Conservation (phyloP, 768 basidiomycete genomes). For the Rhizopogon salebrosus region DNA sequence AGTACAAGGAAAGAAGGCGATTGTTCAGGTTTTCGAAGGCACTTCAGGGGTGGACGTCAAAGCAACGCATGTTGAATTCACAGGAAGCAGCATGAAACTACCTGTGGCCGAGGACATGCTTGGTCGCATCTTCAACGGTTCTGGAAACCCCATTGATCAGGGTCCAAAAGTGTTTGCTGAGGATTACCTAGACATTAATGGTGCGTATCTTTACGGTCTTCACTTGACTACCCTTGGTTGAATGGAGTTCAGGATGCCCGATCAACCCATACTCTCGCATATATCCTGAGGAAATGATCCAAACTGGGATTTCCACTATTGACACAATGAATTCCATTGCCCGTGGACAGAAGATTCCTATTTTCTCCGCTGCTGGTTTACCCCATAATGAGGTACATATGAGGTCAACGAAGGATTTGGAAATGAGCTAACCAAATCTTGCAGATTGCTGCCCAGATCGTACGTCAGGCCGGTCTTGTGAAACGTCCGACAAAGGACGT, state of each 20-base stretch:
- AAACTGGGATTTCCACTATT: conserved; percentile 98
- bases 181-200: conserved; percentile 99
- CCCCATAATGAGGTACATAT: conserved; percentile 89
- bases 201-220: conserved; percentile 38
- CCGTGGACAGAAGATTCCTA: conserved; percentile 99
- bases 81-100: conserved; percentile 97
- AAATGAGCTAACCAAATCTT: not conserved
- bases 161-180: conserved; percentile 99
- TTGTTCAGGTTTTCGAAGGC: conserved; percentile 99
- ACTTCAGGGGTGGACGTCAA: conserved; percentile 97
- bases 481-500: conserved; percentile 96
- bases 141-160: conserved; percentile 95
- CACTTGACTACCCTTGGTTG: conserved; percentile 5
- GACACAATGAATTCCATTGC: conserved; percentile 99
- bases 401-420: not conserved
- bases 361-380: conserved; percentile 97
- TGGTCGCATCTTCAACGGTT: conserved; percentile 98
- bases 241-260: conserved; percentile 67
- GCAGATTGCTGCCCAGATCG: conserved; percentile 99
- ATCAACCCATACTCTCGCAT: conserved; percentile 98
- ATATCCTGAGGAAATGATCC: conserved; percentile 99
- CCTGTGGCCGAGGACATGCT: conserved; percentile 99
- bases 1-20: conserved; percentile 97
- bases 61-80: conserved; percentile 95
- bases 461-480: conserved; percentile 97